Evolutionary conservation across 495 filamentous ascomycete species (phyloP), one percentile per base, ranked within the genome.

Genomic region (Tuber calosporum): DNA sequence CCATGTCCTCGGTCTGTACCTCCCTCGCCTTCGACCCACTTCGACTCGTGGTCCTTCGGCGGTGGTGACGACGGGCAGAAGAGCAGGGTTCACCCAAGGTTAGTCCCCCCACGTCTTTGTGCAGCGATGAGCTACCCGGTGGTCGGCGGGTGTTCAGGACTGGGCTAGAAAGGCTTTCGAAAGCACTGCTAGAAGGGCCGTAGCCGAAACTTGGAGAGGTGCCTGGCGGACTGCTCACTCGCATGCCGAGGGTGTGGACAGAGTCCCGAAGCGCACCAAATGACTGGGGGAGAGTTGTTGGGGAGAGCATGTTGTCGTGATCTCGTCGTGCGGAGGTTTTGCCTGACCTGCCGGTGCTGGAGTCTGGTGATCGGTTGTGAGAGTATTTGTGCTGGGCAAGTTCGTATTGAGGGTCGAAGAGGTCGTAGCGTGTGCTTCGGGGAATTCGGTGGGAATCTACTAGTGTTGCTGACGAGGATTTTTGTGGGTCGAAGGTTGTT

Each of bases 391-490:
- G 76, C n/a, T 70, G 73, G 36, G 76, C 66, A 53, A 77, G 37
- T 43, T 78, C 74, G 40, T 69, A 78, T 6, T 74, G 76, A 68
- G 76, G 73, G 68, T 73, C 68, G n/a, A 78, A 78, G 20, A 71
- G 41, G 34, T 78, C 74, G 40, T 77, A 78, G 15, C 74, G 70
- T 7, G 70, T 62, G 20, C 43, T 78, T 41, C 76, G 76, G 39
- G 58, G 70, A 69, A 70, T 69, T 41, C 67, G 58, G 17, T 67
- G 66, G 37, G 58, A 39, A 67, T 22, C 70, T 43, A 42, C 67
- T 41, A 45, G 30, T 58, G 58, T 68, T 9, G 36, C 26, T 19
- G 75, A 69, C 26, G 67, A 17, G 17, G 62, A 22, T 67, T 19
- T 77, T 42, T 34, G 68, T 34, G 43, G 53, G 11, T 62, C 53